Conservation (phyloP, 2,329 filamentous ascomycete genomes). For the Parascedosporium putredinis region DNA sequence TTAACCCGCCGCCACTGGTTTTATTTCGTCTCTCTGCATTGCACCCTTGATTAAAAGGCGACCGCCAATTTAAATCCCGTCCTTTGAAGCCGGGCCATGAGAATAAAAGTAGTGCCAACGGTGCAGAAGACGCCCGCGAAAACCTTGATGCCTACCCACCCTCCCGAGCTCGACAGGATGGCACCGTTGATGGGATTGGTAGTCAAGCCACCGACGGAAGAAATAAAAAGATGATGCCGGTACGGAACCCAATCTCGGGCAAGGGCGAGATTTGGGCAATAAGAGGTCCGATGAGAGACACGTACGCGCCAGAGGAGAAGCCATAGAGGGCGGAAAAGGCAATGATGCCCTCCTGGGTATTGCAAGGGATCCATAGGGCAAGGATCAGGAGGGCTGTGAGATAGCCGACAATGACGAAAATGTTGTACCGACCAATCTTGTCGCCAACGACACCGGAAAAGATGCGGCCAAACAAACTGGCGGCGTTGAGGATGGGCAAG, state of each 20-base stretch:
- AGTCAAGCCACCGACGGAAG: slow-evolving; percentile 44
- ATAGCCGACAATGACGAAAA: slow-evolving; percentile 33
- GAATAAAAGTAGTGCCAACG: slow-evolving; percentile 17
- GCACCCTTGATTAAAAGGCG: too few species aligned
- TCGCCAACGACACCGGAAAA: slow-evolving; percentile 24
- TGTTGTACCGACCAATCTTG: slow-evolving; percentile 27
- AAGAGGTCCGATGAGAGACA: slow-evolving; percentile 27
- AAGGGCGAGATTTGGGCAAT: slow-evolving; percentile 43
- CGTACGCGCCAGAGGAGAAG: slow-evolving; percentile 30
- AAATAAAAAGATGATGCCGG: slow-evolving; percentile 33
- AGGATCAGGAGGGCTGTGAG: slow-evolving; percentile 27
- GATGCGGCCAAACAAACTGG: slow-evolving; percentile 26
- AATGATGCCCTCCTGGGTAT: slow-evolving; percentile 19
- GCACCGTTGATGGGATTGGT: slow-evolving; percentile 47
- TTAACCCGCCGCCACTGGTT: too few species aligned
- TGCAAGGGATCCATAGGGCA: slow-evolving; percentile 31
- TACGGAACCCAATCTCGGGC: slow-evolving; percentile 38
- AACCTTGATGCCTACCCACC: slow-evolving; percentile 25
- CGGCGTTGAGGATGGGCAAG: slow-evolving; percentile 28
- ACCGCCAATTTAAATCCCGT: slow-evolving; percentile 17
- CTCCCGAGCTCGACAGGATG: slow-evolving; percentile 19
- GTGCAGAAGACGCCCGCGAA: slow-evolving; percentile 24
- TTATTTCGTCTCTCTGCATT: too few species aligned
- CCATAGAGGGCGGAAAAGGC: slow-evolving; percentile 31
- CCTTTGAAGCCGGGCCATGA: slow-evolving; percentile 16